Base-by-base conservation (phyloP, 2,329 filamentous ascomycete genomes). In the Cladosporium colombiae region DNA sequence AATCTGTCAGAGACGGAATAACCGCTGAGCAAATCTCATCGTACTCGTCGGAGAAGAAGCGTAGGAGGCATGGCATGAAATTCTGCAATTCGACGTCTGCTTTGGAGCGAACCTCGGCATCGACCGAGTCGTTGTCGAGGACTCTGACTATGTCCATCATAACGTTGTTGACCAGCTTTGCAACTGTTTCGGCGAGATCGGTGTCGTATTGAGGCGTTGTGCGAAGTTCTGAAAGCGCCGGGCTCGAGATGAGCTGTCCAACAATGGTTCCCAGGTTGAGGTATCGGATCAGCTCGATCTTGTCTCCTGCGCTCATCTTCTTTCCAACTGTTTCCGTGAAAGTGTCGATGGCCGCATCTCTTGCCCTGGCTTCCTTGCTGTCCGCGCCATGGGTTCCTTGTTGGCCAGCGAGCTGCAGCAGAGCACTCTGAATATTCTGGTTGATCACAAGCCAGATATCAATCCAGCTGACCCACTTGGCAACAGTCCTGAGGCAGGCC, bases 391-490 rank as follows among this genome's bases (percentile, higher is more conserved):
- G 84, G 75, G 76, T 88, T 85, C 74, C 85, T 78, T 78, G 88
- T 83, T 78, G 90, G n/a, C 91, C 92, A 65, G 96, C 90, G 69
- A 98, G 87, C 70, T 95, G 91, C 74, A 97, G 89, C 66, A 99
- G 84, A 58, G 93, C 85, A 75, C 86, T 88, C 73, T 98, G 87
- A 85, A 97, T 95, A 63, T 89, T 87, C 75, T 93, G 88, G 78
- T 96, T 96, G 73, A 99, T 92, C 53, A 99, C 89, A 65, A 99
- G 83, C 60, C 91, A 91, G 73, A 99, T 98, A 75, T 98, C 95
- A 74, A 96, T 96, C 95, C 95, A 99, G 84, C 93, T 96, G 67
- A 97, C 93, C 94, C 95, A 99, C 77, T 94, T 95, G 44, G 92
- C 93, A 70, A 99, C 88, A n/a, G 93, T 90, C 79, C 90, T 92